Conservation (phyloP, 495 filamentous ascomycete species). For the Neurospora sp. region DNA sequence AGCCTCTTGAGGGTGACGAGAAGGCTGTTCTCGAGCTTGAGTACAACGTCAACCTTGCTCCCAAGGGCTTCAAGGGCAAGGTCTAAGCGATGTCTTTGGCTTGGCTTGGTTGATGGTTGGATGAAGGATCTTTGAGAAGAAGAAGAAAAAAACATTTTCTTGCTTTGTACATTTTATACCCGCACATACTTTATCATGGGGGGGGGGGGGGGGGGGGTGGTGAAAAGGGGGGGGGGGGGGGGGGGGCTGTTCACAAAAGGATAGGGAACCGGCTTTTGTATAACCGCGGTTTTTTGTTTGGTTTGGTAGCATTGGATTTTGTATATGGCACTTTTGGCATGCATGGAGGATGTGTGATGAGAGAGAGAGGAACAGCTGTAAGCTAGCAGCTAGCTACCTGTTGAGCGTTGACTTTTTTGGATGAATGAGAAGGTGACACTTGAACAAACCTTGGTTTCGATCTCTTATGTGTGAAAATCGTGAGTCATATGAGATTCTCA, state of each 20-base stretch:
- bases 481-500: background rate
- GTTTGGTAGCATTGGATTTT: background rate
- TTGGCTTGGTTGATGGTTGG: background rate
- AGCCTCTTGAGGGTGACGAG: slow-evolving; percentile 48
- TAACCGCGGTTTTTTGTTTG: background rate
- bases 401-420: background rate
- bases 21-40: slow-evolving; percentile 62
- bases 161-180: background rate
- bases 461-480: background rate
- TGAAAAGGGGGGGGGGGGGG: too few relatives aligned
- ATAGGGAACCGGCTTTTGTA: background rate
- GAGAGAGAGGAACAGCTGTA: background rate
- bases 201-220: too few relatives aligned
- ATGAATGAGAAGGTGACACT: background rate
- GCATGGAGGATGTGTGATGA: background rate
- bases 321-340: background rate
- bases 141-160: background rate
- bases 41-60: slow-evolving; percentile 49
- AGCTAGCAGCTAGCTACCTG: background rate
- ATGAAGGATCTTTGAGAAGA: background rate
- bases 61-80: slow-evolving; percentile 41
- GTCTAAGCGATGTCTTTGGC: slow-evolving; percentile 3
- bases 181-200: background rate
- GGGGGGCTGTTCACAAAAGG: background rate
- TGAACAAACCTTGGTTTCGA: background rate